Evolutionary conservation across 148 eudicot genomes (phyloP).

Genomic region (Simmondsia chinensis): DNA sequence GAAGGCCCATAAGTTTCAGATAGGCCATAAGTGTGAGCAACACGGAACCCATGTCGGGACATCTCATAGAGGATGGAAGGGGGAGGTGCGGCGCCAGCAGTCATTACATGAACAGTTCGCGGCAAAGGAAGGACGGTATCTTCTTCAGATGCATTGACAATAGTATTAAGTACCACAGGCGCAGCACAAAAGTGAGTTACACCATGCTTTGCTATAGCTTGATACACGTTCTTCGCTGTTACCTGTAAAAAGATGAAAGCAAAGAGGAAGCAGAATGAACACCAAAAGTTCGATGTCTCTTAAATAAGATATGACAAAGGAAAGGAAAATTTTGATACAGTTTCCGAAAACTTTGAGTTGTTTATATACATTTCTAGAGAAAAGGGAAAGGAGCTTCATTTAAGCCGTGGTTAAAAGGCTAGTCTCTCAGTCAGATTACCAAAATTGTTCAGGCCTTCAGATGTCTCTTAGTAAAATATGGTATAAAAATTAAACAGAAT

Average conservation of each 20-base stretch:
- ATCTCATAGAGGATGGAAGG: constrained; percentile 65
- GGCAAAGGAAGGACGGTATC: constrained; percentile 70
- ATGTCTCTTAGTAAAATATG: no score
- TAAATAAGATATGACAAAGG: no score
- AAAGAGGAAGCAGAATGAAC: not conserved
- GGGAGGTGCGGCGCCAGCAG: constrained; percentile 96
- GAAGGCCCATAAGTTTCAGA: constrained; percentile 91
- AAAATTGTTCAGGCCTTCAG: no score
- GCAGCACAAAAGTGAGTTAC: constrained; percentile 97
- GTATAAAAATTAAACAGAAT: no score
- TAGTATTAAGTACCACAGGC: constrained; percentile 85
- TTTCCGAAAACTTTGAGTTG: no score
- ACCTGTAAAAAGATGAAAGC: constrained; percentile 30
- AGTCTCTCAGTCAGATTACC: no score
- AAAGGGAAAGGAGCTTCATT: no score
- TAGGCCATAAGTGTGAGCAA: constrained; percentile 88
- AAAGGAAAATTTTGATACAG: no score
- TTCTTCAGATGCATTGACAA: constrained; percentile 59
- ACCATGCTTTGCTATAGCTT: constrained; percentile 61
- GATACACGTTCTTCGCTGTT: constrained; percentile 70
- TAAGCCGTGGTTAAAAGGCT: no score
- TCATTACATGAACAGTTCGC: constrained; percentile 64
- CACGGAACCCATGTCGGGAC: constrained; percentile 70
- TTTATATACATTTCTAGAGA: no score
- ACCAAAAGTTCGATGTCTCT: no score